Conservation (phyloP, 1,284 basidiomycete species). For the Coniferiporia weirii region DNA sequence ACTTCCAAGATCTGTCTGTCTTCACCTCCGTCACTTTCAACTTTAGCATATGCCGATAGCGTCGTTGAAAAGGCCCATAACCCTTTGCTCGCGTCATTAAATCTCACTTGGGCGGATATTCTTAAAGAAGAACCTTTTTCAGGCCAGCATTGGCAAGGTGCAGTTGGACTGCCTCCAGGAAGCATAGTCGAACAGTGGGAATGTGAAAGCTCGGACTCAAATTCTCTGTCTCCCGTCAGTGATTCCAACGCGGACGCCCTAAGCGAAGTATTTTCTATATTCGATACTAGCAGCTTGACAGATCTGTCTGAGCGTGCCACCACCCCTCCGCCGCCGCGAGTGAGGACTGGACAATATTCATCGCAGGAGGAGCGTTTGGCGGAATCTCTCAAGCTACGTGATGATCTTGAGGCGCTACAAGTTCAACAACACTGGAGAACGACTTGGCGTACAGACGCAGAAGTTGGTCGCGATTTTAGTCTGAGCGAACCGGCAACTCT, state of each 20-base stretch:
- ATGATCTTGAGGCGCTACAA: slow-evolving; percentile 52
- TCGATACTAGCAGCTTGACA: slow-evolving; percentile 40
- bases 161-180: slow-evolving; percentile 40
- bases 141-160: slow-evolving; percentile 74
- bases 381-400: slow-evolving; percentile 36
- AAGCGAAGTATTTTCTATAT: slow-evolving; percentile 38
- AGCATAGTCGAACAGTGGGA: slow-evolving; percentile 40
- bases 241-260: slow-evolving; percentile 38
- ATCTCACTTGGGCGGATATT: slow-evolving; percentile 68
- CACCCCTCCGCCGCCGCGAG: slow-evolving; percentile 3
- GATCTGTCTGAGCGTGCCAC: slow-evolving; percentile 24
- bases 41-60: slow-evolving; percentile 44
- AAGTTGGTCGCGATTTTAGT: slow-evolving; percentile 44
- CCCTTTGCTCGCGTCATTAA: slow-evolving; percentile 36
- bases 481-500: slow-evolving; percentile 64
- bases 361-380: slow-evolving; percentile 1
- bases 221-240: slow-evolving; percentile 42
- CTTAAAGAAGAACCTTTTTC: slow-evolving; percentile 73
- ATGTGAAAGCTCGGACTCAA: slow-evolving; percentile 36
- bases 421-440: slow-evolving; percentile 64
- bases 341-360: neutral
- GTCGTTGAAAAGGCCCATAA: slow-evolving; percentile 45
- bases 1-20: slow-evolving; percentile 51
- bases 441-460: slow-evolving; percentile 48
- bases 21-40: slow-evolving; percentile 40